Base-by-base conservation (phyloP, 192 early-diverging fungal genomes). In the Backusella australiensis region DNA sequence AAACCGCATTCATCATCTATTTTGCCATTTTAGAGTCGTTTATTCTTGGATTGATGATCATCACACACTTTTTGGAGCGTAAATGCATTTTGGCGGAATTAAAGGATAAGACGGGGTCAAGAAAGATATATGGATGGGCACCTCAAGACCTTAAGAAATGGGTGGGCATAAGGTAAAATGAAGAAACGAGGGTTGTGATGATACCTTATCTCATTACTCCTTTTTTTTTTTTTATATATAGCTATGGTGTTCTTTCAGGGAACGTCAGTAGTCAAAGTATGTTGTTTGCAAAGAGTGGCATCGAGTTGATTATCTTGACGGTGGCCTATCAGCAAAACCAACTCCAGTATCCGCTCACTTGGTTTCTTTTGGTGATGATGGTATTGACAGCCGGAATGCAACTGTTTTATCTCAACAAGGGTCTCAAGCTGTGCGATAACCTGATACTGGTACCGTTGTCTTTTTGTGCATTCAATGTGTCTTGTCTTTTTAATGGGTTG, bases 371-470 rank as follows among this genome's bases (percentile, higher is more conserved):
- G 21, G 63, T 76, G 17, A 89, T 88, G 29, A 83, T 92, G 41
- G 77, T 89, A 5, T 36, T 85, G 35, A 85, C 87, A 12, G 82
- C 87, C 9, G 68, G 88, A 12, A 69, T 89, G 39, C 87, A 89
- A 82, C 84, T 94, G 56, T 93, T 90, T 83, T 94, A 92, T 73
- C 87, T 94, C 34, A 93, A 93, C 82, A 91, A 89, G 42, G 92
- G 92, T 26, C 78, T 94, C 29, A 85, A 87, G 44, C 69, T 93
- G 21, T 94, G 92, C 78, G 92, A 91, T 82, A 94, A 92, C 52
- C 83, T 94, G 21, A 85, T 93, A 26, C 84, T 93, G 52, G 86
- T 93, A 23, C 93, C 93, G 12, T 85, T 94, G 46, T 89, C 90
- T 9, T 94, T 91, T 73, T 94, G 92, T 67, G 88, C 92, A 71